These are phyloP conservation scores for Magnaporthiopsis poae DNA, from an alignment of 2,329 filamentous ascomycete species.

Conservation along the genomic window DNA sequence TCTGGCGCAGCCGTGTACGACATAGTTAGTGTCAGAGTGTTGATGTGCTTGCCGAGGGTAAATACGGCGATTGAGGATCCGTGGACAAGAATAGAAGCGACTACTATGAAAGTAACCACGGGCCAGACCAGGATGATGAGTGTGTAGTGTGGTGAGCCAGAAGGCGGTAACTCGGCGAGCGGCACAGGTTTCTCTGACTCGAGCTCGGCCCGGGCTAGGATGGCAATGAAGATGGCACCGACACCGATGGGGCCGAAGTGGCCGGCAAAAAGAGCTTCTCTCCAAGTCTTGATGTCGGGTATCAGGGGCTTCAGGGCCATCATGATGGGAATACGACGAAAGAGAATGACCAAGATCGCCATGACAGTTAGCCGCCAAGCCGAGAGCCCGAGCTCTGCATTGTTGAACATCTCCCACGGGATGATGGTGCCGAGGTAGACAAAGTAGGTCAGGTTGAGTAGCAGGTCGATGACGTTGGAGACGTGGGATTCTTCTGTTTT, in stretches of 20 bases:
- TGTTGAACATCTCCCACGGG: conserved; percentile 87
- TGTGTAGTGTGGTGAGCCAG: conserved; percentile 47
- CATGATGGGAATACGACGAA: conserved; percentile 94
- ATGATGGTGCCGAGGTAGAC: conserved; percentile 97
- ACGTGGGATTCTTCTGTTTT: conserved; percentile 98
- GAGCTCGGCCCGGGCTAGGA: conserved; percentile 83
- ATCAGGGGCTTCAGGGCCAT: conserved; percentile 81
- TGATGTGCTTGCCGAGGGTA: conserved; percentile 94
- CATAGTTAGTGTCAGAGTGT: conserved; percentile 87
- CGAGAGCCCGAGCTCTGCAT: conserved; percentile 58
- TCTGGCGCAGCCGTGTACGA: conserved; percentile 88
- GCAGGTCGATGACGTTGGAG: conserved; percentile 94
- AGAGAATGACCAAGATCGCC: conserved; percentile 85
- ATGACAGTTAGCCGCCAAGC: conserved; percentile 92
- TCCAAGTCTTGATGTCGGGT: conserved; percentile 95
- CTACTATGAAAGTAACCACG: conserved; percentile 85
- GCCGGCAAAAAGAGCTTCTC: conserved; percentile 89
- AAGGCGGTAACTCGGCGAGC: conserved; percentile 48
- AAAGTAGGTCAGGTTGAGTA: conserved; percentile 95
- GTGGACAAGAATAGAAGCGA: conserved; percentile 88
- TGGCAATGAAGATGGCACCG: conserved; percentile 89
- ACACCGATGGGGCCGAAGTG: conserved; percentile 98
- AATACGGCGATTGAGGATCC: conserved; percentile 98
- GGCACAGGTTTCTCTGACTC: conserved; percentile 70
- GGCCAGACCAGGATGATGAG: conserved; percentile 88